A percentile compares a stretch with the other conserved stretches of the same genome.
phyloP scores from a whole-genome alignment of 495 filamentous ascomycete species.

The Jackrogersella minutella region DNA sequence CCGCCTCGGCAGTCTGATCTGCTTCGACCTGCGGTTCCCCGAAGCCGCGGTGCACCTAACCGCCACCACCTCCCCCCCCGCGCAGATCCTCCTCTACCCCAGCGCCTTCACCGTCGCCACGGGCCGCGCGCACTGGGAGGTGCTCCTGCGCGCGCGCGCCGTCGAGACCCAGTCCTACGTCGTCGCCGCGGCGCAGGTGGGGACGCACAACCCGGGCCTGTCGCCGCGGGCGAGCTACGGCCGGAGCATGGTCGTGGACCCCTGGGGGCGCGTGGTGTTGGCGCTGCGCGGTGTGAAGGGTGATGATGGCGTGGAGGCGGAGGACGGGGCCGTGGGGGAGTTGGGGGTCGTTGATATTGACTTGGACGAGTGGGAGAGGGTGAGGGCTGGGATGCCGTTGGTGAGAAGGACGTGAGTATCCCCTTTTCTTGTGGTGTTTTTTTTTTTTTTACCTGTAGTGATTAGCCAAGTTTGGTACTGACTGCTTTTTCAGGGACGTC shows the following conservation, averaged over 20 bases:
- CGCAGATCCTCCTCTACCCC: slow-evolving; percentile 77
- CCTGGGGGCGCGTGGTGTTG: slow-evolving; percentile 82
- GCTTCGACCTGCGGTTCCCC: slow-evolving; percentile 92
- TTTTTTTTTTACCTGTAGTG: background rate
- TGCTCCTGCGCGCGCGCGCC: slow-evolving; percentile 78
- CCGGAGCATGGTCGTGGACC: slow-evolving; percentile 84
- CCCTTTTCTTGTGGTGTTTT: background rate
- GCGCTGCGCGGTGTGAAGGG: slow-evolving; percentile 64
- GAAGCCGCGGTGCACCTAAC: slow-evolving; percentile 75
- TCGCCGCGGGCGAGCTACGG: slow-evolving; percentile 80
- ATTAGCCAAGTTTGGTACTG: background rate
- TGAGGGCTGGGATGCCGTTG: slow-evolving; percentile 70
- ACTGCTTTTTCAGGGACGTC: slow-evolving; percentile 57
- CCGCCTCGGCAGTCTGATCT: slow-evolving; percentile 79
- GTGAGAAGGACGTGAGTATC: slow-evolving; percentile 58
- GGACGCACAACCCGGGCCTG: slow-evolving; percentile 70
- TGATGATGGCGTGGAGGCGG: slow-evolving; percentile 50
- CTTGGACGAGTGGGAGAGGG: slow-evolving; percentile 52
- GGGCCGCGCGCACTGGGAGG: slow-evolving; percentile 85
- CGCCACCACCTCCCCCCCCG: slow-evolving; percentile 40
- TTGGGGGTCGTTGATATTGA: slow-evolving; percentile 60
- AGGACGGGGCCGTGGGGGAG: slow-evolving; percentile 50
- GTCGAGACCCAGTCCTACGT: slow-evolving; percentile 92
- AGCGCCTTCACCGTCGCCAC: slow-evolving; percentile 92
- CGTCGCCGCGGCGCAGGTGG: slow-evolving; percentile 86